These are phyloP conservation scores for Aspergillus aculeatus DNA, from an alignment of 2,329 filamentous ascomycete species.

Conservation along the genomic window DNA sequence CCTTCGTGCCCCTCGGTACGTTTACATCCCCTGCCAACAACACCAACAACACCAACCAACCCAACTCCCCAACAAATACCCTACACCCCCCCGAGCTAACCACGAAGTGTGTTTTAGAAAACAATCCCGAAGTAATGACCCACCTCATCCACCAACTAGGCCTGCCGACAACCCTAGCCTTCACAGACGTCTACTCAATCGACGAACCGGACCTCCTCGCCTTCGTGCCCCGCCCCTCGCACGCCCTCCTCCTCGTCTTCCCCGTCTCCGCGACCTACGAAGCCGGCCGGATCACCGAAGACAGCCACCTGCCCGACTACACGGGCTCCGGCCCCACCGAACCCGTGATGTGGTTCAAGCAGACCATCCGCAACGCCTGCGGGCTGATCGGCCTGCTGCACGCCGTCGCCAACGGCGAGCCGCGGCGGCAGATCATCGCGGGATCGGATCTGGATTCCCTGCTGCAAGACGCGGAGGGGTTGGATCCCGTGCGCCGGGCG, in stretches of 20 bases:
- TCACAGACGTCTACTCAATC: constrained; percentile 91
- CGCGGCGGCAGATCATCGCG: constrained; percentile 60
- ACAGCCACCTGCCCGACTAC: constrained; percentile 64
- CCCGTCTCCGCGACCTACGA: constrained; percentile 80
- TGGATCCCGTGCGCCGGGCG: constrained; percentile 66
- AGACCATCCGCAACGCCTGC: constrained; percentile 92
- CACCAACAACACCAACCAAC: neutral
- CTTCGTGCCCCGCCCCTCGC: constrained; percentile 83
- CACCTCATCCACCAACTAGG: constrained; percentile 78
- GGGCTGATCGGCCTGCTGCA: constrained; percentile 87
- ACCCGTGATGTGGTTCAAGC: constrained; percentile 87
- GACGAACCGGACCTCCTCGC: constrained; percentile 79
- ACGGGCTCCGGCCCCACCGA: constrained; percentile 65
- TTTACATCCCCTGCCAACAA: neutral
- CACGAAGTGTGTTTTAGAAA: constrained; percentile 46
- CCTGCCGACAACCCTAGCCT: constrained; percentile 69
- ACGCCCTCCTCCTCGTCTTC: constrained; percentile 89
- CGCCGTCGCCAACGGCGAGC: constrained; percentile 73
- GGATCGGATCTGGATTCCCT: constrained; percentile 53
- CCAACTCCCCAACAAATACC: neutral
- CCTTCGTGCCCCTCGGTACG: constrained; percentile 50
- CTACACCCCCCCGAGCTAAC: constrained; percentile 6
- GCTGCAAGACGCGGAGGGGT: constrained; percentile 66
- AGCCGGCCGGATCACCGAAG: constrained; percentile 70
- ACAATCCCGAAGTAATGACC: constrained; percentile 87